phyloP scores from a whole-genome alignment of 495 filamentous ascomycete genomes.

The Xylaria acuta region DNA sequence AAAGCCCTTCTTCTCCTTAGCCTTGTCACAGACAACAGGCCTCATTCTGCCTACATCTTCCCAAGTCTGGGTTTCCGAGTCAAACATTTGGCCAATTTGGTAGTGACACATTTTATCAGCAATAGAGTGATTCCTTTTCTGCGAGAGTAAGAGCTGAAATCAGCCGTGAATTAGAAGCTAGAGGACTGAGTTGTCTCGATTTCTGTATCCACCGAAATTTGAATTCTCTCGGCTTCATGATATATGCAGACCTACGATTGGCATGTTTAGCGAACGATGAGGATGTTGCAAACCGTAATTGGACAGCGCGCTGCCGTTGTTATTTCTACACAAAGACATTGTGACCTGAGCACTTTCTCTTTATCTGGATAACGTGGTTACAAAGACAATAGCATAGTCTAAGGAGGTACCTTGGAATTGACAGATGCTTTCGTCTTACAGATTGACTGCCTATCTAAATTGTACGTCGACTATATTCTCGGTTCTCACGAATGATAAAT shows the following conservation, averaged over 20 bases:
- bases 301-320: too few species aligned
- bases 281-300: not conserved
- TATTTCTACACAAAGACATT: not conserved
- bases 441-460: not conserved
- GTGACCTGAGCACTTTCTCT: not conserved
- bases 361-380: not conserved
- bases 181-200: not conserved
- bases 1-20: not conserved
- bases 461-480: not conserved
- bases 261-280: not conserved
- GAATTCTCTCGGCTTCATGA: not conserved
- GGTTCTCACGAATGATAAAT: not conserved
- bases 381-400: not conserved
- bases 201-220: too few species aligned
- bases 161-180: not conserved
- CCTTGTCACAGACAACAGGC: not conserved
- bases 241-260: not conserved
- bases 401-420: not conserved
- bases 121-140: not conserved
- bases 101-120: not conserved
- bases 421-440: not conserved
- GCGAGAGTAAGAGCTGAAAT: not conserved
- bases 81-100: not conserved
- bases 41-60: not conserved
- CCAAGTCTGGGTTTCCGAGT: not conserved